These are phyloP conservation scores for Pouteria glomerata DNA, from an alignment of 148 eudicot species.

Conservation along the genomic window DNA sequence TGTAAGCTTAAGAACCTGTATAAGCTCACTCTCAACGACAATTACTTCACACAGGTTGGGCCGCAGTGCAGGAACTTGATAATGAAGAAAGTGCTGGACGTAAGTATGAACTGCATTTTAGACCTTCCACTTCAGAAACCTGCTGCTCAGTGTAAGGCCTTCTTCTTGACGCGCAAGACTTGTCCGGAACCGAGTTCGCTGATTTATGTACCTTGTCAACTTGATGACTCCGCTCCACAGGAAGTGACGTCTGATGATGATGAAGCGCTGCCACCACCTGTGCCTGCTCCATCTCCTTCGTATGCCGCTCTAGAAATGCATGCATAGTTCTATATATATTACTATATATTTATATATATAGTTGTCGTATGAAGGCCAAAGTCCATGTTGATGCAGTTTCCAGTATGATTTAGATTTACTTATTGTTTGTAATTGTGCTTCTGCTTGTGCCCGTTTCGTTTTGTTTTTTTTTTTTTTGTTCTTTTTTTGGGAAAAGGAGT, in stretches of 20 bases:
- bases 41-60: constrained; percentile 51
- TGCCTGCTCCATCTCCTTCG: constrained; percentile 2
- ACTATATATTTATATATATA: too few relatives aligned
- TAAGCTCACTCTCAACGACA: constrained; percentile 23
- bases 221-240: not conserved
- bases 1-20: constrained; percentile 24
- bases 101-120: constrained; percentile 30
- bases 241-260: not conserved
- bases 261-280: too few relatives aligned
- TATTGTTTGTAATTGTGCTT: not conserved
- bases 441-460: not conserved
- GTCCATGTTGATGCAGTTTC: not conserved
- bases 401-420: not conserved
- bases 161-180: constrained; percentile 15
- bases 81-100: constrained; percentile 20
- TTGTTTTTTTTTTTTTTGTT: not conserved
- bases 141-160: constrained; percentile 17
- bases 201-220: constrained; percentile 25
- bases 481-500: too few relatives aligned
- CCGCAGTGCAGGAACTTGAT: constrained; percentile 40
- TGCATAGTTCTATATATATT: too few relatives aligned
- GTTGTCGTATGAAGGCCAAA: not conserved
- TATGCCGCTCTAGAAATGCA: constrained; percentile 13
- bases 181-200: constrained; percentile 17
- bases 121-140: constrained; percentile 31